Percentiles rank a stretch among this genome's conserved stretches.
These are phyloP conservation scores for Salix caprea DNA, from an alignment of 345 rosid genomes.

Conservation along the genomic window DNA sequence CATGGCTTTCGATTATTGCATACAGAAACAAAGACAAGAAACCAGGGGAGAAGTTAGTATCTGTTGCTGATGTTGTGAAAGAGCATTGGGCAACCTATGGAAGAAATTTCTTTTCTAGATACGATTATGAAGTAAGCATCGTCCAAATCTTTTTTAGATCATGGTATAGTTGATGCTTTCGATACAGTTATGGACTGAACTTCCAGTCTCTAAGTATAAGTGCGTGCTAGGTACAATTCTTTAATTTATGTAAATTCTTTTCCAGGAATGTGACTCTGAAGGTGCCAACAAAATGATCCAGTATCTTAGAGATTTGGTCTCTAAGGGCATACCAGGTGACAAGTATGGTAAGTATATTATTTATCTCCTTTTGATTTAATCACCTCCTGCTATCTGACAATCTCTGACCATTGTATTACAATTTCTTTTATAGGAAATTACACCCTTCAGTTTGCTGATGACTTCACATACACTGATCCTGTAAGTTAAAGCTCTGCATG, in stretches of 20 bases:
- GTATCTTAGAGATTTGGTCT: slow-evolving; percentile 63
- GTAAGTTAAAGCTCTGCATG: slow-evolving; percentile 39
- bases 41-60: slow-evolving; percentile 70
- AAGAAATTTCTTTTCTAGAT: slow-evolving; percentile 89
- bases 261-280: slow-evolving; percentile 88
- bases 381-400: background rate
- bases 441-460: slow-evolving; percentile 72
- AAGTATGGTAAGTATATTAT: slow-evolving; percentile 51
- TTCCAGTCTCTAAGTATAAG: background rate
- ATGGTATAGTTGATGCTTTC: background rate
- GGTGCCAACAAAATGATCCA: slow-evolving; percentile 85
- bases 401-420: slow-evolving; percentile 2
- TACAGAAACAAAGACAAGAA: slow-evolving; percentile 69
- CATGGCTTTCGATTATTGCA: slow-evolving; percentile 91
- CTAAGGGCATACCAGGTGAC: slow-evolving; percentile 67
- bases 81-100: slow-evolving; percentile 94
- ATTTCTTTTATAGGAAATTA: slow-evolving; percentile 55
- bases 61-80: slow-evolving; percentile 78
- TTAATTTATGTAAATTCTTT: slow-evolving; percentile 8
- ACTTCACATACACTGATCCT: slow-evolving; percentile 85
- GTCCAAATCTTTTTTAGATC: background rate
- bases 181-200: background rate
- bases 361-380: background rate
- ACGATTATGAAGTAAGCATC: slow-evolving; percentile 78
- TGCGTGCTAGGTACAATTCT: background rate